Evolutionary conservation across 352 stramenopile genomes (phyloP), one percentile per base, ranked within the genome.

Genomic region (Blastocystis sp.): DNA sequence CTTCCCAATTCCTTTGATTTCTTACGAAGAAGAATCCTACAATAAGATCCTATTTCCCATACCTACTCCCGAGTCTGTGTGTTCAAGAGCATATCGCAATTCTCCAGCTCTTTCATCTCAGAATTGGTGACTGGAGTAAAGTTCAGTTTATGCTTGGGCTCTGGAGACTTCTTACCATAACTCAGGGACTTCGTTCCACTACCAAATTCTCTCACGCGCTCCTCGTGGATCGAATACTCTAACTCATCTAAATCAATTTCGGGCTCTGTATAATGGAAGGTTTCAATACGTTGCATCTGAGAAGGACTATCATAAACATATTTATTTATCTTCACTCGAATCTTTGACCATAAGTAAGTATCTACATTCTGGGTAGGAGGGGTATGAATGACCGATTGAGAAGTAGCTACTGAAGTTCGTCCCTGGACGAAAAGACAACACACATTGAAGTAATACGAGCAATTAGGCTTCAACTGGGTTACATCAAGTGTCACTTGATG

Each of bases 331-430:
- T 84, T 64, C 48, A 68, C 48, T n/a, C 73, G 73, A 35, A 84
- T 40, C 48, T 42, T n/a, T 22, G 73, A 84, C 73, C 73, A 84
- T 33, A 84, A 40, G n/a, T 84, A 84, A 33, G 73, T 84, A 42
- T 84, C 73, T 7, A 84, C 51, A n/a, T 19, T 57, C 24, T 35
- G 51, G 5, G 73, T 84, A 11, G 73, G 15, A 30, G 22, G 15
- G 3, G 73, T 84, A 9, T n/a, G 44, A 37, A 68, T 68, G 27
- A 15, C 24, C 0, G 22, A n/a, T n/a, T 53, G 33, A 17, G 48
- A 68, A 11, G 54, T 64, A 11, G 30, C 53, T 6, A 60, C 4
- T 6, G 73, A 44, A 22, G 51, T 84, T n/a, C 73, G 73, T 17
- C 73, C 73, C 27, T 84, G 73, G 11, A 57, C 37, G 33, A 68